Evolutionary conservation across 2,329 filamentous ascomycete genomes (phyloP).

Genomic region (Sarocladiaceae sp.): DNA sequence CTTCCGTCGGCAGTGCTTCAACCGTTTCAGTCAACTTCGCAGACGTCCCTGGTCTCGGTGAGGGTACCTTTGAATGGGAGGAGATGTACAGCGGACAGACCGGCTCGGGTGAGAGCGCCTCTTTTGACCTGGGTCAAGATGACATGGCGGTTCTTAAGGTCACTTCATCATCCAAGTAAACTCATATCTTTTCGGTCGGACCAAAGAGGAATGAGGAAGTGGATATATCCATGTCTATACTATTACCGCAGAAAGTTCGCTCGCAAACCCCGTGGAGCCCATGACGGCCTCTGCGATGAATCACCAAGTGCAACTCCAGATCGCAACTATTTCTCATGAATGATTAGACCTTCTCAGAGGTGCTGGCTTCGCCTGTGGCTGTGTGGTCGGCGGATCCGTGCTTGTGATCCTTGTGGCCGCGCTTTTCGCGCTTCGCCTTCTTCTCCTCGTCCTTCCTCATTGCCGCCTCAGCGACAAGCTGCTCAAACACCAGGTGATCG

Average conservation of each 20-base stretch:
- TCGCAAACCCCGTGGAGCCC: not conserved
- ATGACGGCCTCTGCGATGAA: not conserved
- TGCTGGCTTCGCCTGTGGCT: not conserved
- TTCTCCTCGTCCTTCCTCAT: constrained; percentile 86
- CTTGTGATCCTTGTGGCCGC: constrained; percentile 32
- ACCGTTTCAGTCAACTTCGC: constrained; percentile 40
- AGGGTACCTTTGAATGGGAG: constrained; percentile 34
- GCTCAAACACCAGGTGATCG: constrained; percentile 97
- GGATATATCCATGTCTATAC: constrained; percentile 8
- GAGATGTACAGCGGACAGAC: constrained; percentile 22
- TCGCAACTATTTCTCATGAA: not conserved
- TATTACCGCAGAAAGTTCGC: constrained; percentile 4
- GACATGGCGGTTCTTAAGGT: constrained; percentile 23
- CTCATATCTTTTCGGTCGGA: too few species aligned
- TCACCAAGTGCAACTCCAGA: too few species aligned
- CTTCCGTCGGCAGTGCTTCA: constrained; percentile 31
- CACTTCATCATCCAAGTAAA: not conserved
- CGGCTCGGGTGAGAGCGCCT: constrained; percentile 18
- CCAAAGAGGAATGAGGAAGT: too few species aligned
- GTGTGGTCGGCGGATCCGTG: constrained; percentile 19
- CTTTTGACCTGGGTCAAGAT: constrained; percentile 17
- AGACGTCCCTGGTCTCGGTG: constrained; percentile 30
- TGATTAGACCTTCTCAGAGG: not conserved
- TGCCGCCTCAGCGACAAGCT: constrained; percentile 93
- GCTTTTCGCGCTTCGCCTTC: constrained; percentile 53